Percentiles rank a stretch among this genome's conserved stretches.
Conservation (phyloP, 2,329 filamentous ascomycete species). For the Annulohypoxylon truncatum region DNA sequence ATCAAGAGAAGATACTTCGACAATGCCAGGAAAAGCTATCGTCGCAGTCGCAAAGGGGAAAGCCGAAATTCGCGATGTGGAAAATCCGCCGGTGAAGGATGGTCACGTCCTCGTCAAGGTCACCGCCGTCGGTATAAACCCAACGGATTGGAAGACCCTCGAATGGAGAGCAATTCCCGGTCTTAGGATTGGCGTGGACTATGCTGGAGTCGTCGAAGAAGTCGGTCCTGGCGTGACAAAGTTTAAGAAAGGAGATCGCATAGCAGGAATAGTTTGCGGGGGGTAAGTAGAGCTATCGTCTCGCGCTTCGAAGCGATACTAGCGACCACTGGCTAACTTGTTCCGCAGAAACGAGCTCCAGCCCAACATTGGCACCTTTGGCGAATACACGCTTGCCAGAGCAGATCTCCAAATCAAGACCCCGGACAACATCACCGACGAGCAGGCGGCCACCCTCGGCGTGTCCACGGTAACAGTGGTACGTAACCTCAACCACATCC, state of each 20-base stretch:
- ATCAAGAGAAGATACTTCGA: background rate
- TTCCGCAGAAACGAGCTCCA: constrained; percentile 48
- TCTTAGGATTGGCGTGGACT: constrained; percentile 57
- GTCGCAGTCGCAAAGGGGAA: constrained; percentile 36
- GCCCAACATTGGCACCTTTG: constrained; percentile 58
- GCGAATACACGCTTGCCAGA: constrained; percentile 54
- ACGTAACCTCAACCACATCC: too few species aligned
- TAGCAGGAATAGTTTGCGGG: constrained; percentile 51
- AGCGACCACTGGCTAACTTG: background rate
- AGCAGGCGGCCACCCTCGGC: constrained; percentile 59
- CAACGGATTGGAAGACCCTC: constrained; percentile 52
- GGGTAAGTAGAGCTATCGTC: constrained; percentile 37
- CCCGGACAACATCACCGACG: constrained; percentile 59
- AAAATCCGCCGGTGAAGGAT: constrained; percentile 37
- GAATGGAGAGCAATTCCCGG: constrained; percentile 33
- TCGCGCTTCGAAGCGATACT: too few species aligned
- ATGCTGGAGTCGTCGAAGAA: constrained; percentile 59
- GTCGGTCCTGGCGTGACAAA: constrained; percentile 58
- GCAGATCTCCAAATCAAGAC: constrained; percentile 57
- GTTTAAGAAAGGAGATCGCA: constrained; percentile 61
- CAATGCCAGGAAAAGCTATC: constrained; percentile 41
- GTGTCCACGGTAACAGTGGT: constrained; percentile 57
- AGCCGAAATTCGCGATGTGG: constrained; percentile 43
- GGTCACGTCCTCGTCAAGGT: constrained; percentile 51
- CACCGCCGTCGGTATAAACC: constrained; percentile 52